These are phyloP conservation scores for Fusarium transvaalense DNA, from an alignment of 2,329 filamentous ascomycete genomes.

Conservation along the genomic window DNA sequence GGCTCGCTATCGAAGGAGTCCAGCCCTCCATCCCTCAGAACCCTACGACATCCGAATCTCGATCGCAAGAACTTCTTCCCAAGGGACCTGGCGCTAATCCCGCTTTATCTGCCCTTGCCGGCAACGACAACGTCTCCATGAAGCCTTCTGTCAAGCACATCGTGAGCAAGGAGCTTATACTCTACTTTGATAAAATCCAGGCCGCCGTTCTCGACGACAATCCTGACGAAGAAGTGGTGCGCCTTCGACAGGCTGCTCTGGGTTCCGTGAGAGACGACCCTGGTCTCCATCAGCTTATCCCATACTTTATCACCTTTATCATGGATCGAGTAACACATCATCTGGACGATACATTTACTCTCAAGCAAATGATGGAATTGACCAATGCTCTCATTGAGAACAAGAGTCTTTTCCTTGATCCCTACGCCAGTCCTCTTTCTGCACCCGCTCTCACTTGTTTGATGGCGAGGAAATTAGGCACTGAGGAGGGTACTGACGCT, in stretches of 20 bases:
- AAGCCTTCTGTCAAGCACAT: slow-evolving; percentile 96
- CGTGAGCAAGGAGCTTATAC: slow-evolving; percentile 92
- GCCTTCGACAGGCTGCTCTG: slow-evolving; percentile 84
- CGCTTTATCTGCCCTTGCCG: slow-evolving; percentile 82
- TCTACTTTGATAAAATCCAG: slow-evolving; percentile 97
- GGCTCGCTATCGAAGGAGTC: slow-evolving; percentile 97
- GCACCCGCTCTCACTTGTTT: slow-evolving; percentile 93
- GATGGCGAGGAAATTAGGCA: slow-evolving; percentile 80
- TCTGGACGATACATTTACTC: slow-evolving; percentile 87
- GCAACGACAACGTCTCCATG: slow-evolving; percentile 84
- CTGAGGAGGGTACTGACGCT: slow-evolving; percentile 64
- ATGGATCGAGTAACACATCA: slow-evolving; percentile 96
- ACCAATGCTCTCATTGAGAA: slow-evolving; percentile 88
- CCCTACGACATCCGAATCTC: slow-evolving; percentile 85
- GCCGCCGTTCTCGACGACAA: slow-evolving; percentile 88
- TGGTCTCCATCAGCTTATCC: slow-evolving; percentile 92
- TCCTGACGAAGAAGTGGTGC: slow-evolving; percentile 79
- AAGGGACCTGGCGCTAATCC: slow-evolving; percentile 92
- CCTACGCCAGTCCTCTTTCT: slow-evolving; percentile 75
- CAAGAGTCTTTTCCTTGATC: slow-evolving; percentile 77
- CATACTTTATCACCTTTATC: slow-evolving; percentile 97
- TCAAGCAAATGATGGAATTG: slow-evolving; percentile 93
- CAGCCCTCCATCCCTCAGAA: slow-evolving; percentile 98
- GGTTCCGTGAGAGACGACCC: slow-evolving; percentile 89
- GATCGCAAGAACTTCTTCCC: slow-evolving; percentile 85